A percentile compares a stretch with the other conserved stretches of the same genome.
phyloP scores from a whole-genome alignment of 129 eudicot species.

The Gnaphalium uliginosum region DNA sequence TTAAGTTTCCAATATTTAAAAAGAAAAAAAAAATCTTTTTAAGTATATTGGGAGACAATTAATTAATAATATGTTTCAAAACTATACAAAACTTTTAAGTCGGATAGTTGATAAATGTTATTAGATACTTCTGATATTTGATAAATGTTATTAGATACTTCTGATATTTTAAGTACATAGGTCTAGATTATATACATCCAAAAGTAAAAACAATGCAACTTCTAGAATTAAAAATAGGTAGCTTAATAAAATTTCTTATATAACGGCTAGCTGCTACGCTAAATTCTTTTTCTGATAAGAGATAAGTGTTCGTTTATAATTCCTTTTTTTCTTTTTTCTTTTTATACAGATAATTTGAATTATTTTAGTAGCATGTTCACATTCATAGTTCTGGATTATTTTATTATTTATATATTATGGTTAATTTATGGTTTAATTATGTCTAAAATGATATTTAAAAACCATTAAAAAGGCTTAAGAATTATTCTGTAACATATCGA shows the following conservation, averaged over 20 bases:
- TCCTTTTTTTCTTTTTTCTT: neutral
- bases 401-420: too few species aligned
- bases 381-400: neutral
- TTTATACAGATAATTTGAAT: neutral
- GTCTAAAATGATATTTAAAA: too few species aligned
- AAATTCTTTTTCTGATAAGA: neutral
- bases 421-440: too few species aligned
- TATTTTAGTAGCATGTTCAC: neutral
- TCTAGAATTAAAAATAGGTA: neutral
- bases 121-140: neutral
- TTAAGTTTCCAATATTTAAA: too few species aligned
- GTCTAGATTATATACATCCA: neutral
- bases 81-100: neutral
- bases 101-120: neutral
- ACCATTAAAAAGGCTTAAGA: too few species aligned
- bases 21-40: too few species aligned
- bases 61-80: too few species aligned
- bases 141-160: neutral
- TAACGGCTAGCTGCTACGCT: neutral
- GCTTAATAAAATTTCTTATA: neutral
- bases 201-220: slow-evolving; percentile 5
- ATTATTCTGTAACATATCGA: too few species aligned
- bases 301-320: neutral
- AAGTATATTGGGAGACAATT: neutral
- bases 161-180: neutral